Percentiles rank a stretch among this genome's conserved stretches.
phyloP scores from a whole-genome alignment of 257 asterid species.

The Knoxia roxburghii region DNA sequence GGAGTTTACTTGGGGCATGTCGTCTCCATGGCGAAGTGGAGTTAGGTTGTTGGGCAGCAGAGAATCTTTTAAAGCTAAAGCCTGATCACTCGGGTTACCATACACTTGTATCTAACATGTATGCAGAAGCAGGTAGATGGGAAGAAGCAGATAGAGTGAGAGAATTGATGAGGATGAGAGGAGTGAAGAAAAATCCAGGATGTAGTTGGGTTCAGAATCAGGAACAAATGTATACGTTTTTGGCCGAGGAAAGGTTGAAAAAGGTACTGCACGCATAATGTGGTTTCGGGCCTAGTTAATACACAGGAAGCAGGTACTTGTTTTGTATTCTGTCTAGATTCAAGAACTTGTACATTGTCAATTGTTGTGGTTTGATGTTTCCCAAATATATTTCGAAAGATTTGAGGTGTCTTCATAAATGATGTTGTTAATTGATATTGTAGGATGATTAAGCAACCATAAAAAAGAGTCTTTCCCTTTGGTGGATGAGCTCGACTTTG shows the following conservation, averaged over 20 bases:
- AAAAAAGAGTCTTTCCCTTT: too few relatives aligned
- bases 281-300: constrained; percentile 22
- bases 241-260: constrained; percentile 33
- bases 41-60: constrained; percentile 75
- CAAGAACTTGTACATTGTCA: neutral
- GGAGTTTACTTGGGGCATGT: constrained; percentile 71
- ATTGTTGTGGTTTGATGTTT: neutral
- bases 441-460: too few relatives aligned
- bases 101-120: constrained; percentile 62
- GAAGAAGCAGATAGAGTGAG: constrained; percentile 65
- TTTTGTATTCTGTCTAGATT: neutral
- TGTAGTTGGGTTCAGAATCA: constrained; percentile 70
- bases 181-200: constrained; percentile 71
- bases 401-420: too few relatives aligned
- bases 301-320: neutral
- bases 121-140: constrained; percentile 76
- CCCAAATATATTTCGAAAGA: too few relatives aligned
- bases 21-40: constrained; percentile 56
- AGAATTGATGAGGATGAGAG: constrained; percentile 54
- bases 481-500: too few relatives aligned
- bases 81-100: constrained; percentile 75
- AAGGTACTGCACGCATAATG: constrained; percentile 30
- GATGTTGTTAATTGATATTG: too few relatives aligned
- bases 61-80: constrained; percentile 44
- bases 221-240: constrained; percentile 36